Evolutionary conservation across 2,329 filamentous ascomycete genomes (phyloP), one percentile per base, ranked within the genome.

Genomic region (Hansfordia pulvinata): DNA sequence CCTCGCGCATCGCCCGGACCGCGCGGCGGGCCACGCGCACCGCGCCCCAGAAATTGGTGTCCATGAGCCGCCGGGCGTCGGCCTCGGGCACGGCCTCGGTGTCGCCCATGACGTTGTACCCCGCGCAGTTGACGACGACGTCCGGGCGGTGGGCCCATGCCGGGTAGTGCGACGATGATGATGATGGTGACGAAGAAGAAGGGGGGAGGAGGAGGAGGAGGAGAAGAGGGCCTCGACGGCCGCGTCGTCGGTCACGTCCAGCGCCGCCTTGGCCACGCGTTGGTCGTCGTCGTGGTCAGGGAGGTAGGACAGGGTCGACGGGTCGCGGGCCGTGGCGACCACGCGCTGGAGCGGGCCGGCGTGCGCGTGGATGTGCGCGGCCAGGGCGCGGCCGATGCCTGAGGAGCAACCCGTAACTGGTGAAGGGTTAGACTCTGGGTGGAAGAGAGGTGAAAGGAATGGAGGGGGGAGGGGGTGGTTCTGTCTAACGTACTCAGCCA

Each of bases 161-260:
- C 2, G 49, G 41, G 2, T 56, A 42, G 0, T 39, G 33, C n/a
- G n/a, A n/a, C n/a, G n/a, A n/a, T n/a, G n/a, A n/a, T n/a, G n/a
- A n/a, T n/a, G n/a, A n/a, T n/a, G n/a, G n/a, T n/a, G n/a, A n/a
- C n/a, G n/a, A n/a, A n/a, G n/a, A n/a, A n/a, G n/a, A n/a, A n/a
- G n/a, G n/a, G n/a, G n/a, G n/a, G n/a, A n/a, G n/a, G n/a, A n/a
- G n/a, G n/a, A n/a, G n/a, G n/a, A n/a, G n/a, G n/a, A n/a, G 0
- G 29, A 16, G 10, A 64, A 35, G 1, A 56, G 56, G 2, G 28
- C 27, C 7, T 49, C 35, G 30, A 64, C 51, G 1, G 52, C 50
- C 1, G 27, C 13, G 0, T 36, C 32, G 1, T 52, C 62, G 0
- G 57, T 64, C 2, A 69, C 62, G 29, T 68, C 62, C 3, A 68